Evolutionary conservation across 345 rosid genomes (phyloP), one percentile per base, ranked within the genome.

Genomic region (Populus davidiana): DNA sequence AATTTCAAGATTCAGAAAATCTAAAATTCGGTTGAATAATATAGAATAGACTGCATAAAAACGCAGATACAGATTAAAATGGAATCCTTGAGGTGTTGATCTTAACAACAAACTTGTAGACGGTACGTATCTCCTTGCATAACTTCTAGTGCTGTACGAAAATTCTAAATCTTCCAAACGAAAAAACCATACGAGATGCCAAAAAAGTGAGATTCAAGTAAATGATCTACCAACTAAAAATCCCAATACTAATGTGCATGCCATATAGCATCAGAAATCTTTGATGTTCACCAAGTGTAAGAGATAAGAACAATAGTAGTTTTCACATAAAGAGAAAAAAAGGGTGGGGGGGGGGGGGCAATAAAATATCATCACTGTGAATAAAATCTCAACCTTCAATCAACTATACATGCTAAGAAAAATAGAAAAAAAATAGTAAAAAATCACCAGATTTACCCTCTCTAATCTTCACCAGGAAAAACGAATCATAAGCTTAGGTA

Each of bases 361-460:
- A 10, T 2, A 54, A 23, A 73, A 16, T n/a, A 67, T 23, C 35
- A 62, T 17, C 50, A 69, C 39, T 2, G n/a, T 5, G 8, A 61
- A 79, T 65, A 44, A 9, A 25, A 56, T 11, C 35, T 69, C 44
- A 54, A 33, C 27, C 36, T 65, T 17, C 69, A 13, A 38, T 39
- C 68, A 65, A 56, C 43, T 25, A 54, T 21, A 31, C 41, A 63
- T 31, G 35, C 43, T 35, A 38, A 49, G 20, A 38, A 41, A 18
- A 65, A 33, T 1, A 2, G 33, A n/a, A 16, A 39, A 18, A 10
- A 20, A 21, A 33, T 14, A 9, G n/a, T 18, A 33, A 17, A 66
- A 65, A 79, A 79, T 25, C 69, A 59, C 64, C 73, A 74, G 50
- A 64, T 21, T 72, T 66, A 4, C 70, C 38, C 39, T 14, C 21